phyloP scores from a whole-genome alignment of 169 alveolate species.

The Plasmodium adleri region DNA sequence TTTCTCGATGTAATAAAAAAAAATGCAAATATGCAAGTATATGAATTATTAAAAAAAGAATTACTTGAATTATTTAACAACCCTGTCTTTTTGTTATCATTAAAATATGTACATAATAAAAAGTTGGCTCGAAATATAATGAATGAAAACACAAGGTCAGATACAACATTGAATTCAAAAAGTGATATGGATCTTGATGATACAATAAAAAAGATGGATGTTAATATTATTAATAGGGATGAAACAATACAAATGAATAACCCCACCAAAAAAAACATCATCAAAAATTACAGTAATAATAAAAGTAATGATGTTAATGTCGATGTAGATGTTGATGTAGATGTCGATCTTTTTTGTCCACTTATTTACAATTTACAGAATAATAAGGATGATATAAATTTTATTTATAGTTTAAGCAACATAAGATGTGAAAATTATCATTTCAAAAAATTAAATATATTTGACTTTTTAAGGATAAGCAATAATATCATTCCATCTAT shows the following conservation, averaged over 20 bases:
- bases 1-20: constrained; percentile 41
- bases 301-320: background rate
- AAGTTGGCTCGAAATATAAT: no score
- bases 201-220: no score
- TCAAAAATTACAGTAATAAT: no score
- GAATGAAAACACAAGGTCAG: no score
- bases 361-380: constrained; percentile 34
- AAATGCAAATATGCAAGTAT: constrained; percentile 20
- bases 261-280: no score
- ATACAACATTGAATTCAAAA: no score
- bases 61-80: constrained; percentile 42
- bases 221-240: no score
- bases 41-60: constrained; percentile 17
- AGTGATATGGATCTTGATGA: no score
- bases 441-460: constrained; percentile 15
- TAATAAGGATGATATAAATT: constrained; percentile 37
- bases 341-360: constrained; percentile 13
- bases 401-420: constrained; percentile 51
- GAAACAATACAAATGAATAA: no score
- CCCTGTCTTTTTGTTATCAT: constrained; percentile 32
- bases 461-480: constrained; percentile 49
- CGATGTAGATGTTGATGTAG: background rate
- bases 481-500: constrained; percentile 62
- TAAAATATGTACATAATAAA: constrained; percentile 30
- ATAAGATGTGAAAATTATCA: constrained; percentile 40